Evolutionary conservation across 148 eudicot genomes (phyloP).

Genomic region (Spergularia marina): DNA sequence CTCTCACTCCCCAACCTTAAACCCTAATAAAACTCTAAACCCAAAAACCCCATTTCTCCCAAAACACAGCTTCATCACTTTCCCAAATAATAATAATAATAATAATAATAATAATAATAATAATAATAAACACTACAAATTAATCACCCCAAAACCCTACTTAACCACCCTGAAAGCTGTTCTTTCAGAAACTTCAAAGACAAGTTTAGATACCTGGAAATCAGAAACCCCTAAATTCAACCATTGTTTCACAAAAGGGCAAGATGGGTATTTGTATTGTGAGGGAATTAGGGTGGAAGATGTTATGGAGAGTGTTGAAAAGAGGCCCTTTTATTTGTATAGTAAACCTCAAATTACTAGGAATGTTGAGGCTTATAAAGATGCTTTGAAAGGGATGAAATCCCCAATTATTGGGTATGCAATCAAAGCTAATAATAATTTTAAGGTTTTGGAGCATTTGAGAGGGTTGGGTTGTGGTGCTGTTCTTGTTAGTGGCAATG

Average conservation of each 20-base stretch:
- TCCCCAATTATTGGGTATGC: conserved; percentile 82
- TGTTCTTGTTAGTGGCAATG: conserved; percentile 95
- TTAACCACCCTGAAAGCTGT: conserved; percentile 40
- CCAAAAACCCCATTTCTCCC: conserved; percentile 13
- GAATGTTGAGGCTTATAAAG: conserved; percentile 74
- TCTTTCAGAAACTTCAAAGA: conserved; percentile 35
- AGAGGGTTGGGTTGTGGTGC: conserved; percentile 87
- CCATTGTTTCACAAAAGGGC: conserved; percentile 57
- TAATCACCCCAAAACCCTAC: conserved; percentile 14
- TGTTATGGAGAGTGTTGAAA: conserved; percentile 73
- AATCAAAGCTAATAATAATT: conserved; percentile 91
- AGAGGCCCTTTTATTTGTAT: conserved; percentile 81
- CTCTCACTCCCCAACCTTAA: conserved; percentile 38
- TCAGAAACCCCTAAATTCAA: conserved; percentile 25
- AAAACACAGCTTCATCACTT: conserved; percentile 18
- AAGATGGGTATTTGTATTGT: conserved; percentile 83
- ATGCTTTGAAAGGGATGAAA: conserved; percentile 76
- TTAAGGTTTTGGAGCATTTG: conserved; percentile 90
- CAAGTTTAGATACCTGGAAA: conserved; percentile 27
- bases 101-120: conserved; percentile 4
- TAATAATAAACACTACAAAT: conserved; percentile 25
- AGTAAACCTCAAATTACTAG: conserved; percentile 87
- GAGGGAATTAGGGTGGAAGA: conserved; percentile 80
- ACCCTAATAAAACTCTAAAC: conserved; percentile 23
- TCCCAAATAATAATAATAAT: not conserved